phyloP scores from a whole-genome alignment of 768 basidiomycete genomes.

The Lepiota venenata region DNA sequence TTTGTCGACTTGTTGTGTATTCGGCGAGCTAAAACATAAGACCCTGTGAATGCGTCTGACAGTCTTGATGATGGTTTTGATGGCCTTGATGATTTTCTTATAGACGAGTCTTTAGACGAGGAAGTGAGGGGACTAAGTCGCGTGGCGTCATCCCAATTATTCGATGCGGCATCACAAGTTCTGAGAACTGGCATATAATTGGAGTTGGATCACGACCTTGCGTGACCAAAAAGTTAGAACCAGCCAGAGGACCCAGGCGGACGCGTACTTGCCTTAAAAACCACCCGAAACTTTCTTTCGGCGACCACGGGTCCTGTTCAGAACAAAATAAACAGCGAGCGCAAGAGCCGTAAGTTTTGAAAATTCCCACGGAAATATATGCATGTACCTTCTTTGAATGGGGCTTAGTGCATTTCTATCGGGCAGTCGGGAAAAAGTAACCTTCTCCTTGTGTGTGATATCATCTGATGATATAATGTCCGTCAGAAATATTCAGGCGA shows the following conservation, averaged over 20 bases:
- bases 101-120: not conserved
- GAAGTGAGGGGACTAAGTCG: not conserved
- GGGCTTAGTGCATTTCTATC: not conserved
- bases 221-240: slow-evolving; percentile 1
- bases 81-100: not conserved
- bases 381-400: too few species aligned
- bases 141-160: not conserved
- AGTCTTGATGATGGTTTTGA: not conserved
- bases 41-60: not conserved
- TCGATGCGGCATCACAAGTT: not conserved
- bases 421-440: too few species aligned
- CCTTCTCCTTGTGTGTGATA: too few species aligned
- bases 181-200: slow-evolving; percentile 12
- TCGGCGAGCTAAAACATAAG: not conserved
- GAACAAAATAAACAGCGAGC: not conserved
- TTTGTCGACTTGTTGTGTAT: not conserved
- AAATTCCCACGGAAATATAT: slow-evolving; percentile 5
- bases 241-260: not conserved
- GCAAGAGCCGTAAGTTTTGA: not conserved
- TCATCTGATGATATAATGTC: not conserved
- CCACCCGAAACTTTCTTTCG: not conserved
- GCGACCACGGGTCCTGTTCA: not conserved
- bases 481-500: not conserved
- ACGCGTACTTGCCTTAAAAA: slow-evolving; percentile 3
- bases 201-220: not conserved